A percentile compares a stretch with the other conserved stretches of the same genome.
Conservation (phyloP, 139 green algal species). For the Chlorella sp. region DNA sequence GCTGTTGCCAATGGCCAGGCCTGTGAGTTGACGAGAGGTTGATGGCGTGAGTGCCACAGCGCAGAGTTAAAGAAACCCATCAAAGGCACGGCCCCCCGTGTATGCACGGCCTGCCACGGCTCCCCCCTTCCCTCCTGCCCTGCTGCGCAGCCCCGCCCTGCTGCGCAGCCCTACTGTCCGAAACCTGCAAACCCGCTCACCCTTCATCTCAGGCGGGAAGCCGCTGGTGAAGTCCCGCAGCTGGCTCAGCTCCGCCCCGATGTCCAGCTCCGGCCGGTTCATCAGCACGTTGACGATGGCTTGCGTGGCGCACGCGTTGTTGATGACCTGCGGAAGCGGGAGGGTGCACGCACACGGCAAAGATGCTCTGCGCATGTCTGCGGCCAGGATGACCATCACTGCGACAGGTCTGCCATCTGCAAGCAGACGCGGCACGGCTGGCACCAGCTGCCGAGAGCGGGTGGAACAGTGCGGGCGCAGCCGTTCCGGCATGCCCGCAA, state of each 20-base stretch:
- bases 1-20: constrained; percentile 95
- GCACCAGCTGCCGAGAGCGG: not conserved
- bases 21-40: too few relatives aligned
- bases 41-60: too few relatives aligned
- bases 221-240: constrained; percentile 90
- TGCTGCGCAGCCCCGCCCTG: too few relatives aligned
- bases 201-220: constrained; percentile 83
- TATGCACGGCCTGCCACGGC: not conserved
- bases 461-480: too few relatives aligned
- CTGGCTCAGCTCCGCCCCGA: constrained; percentile 74
- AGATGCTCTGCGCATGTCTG: not conserved
- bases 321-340: not conserved
- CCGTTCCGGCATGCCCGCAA: too few relatives aligned
- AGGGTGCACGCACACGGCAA: too few relatives aligned
- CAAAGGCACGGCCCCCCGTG: too few relatives aligned
- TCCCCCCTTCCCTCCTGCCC: too few relatives aligned
- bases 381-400: not conserved
- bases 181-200: constrained; percentile 2
- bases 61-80: too few relatives aligned
- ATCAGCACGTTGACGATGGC: constrained; percentile 96
- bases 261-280: constrained; percentile 75
- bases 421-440: too few relatives aligned
- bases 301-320: constrained; percentile 49
- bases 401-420: too few relatives aligned
- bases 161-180: not conserved